phyloP scores from a whole-genome alignment of 345 rosid genomes.

The Angophora floribunda region DNA sequence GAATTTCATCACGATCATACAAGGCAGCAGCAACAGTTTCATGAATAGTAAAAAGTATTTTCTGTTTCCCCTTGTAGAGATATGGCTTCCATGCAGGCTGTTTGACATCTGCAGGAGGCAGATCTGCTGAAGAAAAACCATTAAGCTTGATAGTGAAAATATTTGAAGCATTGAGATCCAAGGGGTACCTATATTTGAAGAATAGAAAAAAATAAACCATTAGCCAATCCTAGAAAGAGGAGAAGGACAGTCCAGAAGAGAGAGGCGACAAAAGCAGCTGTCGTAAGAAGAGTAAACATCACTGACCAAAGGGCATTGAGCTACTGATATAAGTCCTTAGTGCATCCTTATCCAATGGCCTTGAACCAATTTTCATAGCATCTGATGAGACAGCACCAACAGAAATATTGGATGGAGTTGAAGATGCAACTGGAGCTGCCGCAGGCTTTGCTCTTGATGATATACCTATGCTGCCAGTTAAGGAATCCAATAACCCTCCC shows the following conservation, averaged over 20 bases:
- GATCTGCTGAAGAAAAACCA: constrained; percentile 78
- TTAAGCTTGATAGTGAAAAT: constrained; percentile 51
- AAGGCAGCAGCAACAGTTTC: constrained; percentile 78
- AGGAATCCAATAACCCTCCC: constrained; percentile 92
- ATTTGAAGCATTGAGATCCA: constrained; percentile 75
- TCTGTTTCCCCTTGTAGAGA: constrained; percentile 86
- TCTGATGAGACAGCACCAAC: constrained; percentile 50
- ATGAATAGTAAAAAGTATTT: constrained; percentile 68
- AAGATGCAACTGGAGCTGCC: constrained; percentile 72
- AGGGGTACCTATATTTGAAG: constrained; percentile 58
- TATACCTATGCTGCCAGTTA: constrained; percentile 89
- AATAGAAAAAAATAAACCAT: constrained; percentile 8
- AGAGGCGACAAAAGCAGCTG: not conserved
- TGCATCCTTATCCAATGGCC: constrained; percentile 72
- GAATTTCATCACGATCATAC: constrained; percentile 92
- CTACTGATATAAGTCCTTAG: constrained; percentile 64
- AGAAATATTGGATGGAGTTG: constrained; percentile 41
- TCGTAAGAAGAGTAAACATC: constrained; percentile 1
- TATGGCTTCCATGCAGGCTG: constrained; percentile 98
- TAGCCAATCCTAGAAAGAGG: not conserved
- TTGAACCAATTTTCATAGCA: constrained; percentile 71
- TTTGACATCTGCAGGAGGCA: constrained; percentile 72
- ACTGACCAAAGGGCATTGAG: constrained; percentile 96
- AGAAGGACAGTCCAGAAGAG: constrained; percentile 56
- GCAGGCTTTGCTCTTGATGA: constrained; percentile 81